A percentile compares a stretch with the other conserved stretches of the same genome.
These are phyloP conservation scores for Dalbergia oliveri DNA, from an alignment of 306 rosid genomes.

Conservation along the genomic window DNA sequence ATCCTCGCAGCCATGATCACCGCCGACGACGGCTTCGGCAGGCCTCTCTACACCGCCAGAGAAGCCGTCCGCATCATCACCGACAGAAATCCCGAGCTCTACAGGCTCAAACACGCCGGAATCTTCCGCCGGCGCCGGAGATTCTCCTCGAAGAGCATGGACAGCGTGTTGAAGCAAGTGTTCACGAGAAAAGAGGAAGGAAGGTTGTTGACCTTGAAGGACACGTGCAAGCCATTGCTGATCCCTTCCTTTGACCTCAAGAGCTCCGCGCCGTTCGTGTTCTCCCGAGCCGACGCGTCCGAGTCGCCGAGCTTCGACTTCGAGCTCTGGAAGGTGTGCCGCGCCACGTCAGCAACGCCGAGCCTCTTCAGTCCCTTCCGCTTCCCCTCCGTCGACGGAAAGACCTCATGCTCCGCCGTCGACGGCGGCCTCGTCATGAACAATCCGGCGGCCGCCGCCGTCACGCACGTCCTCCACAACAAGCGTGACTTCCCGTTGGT, in stretches of 20 bases:
- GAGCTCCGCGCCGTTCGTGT: conserved; percentile 93
- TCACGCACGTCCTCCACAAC: conserved; percentile 92
- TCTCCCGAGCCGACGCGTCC: conserved; percentile 93
- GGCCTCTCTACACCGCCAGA: conserved; percentile 77
- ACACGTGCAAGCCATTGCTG: conserved; percentile 87
- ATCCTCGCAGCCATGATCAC: conserved; percentile 80
- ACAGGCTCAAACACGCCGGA: conserved; percentile 47
- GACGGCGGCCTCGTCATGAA: conserved; percentile 97
- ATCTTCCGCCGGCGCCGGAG: conserved; percentile 59
- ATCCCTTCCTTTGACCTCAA: conserved; percentile 93
- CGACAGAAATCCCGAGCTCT: conserved; percentile 53
- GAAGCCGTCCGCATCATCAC: conserved; percentile 66
- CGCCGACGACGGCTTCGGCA: conserved; percentile 74
- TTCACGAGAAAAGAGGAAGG: conserved; percentile 62
- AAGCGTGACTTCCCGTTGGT: conserved; percentile 91
- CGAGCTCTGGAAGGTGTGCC: conserved; percentile 90
- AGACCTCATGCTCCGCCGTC: conserved; percentile 79
- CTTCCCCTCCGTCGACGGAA: conserved; percentile 77
- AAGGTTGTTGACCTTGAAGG: conserved; percentile 69
- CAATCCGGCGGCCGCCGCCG: conserved; percentile 88
- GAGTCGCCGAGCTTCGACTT: conserved; percentile 92
- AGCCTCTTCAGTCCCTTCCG: conserved; percentile 70
- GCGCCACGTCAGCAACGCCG: conserved; percentile 91
- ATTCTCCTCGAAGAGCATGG: conserved; percentile 49
- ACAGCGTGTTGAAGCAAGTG: conserved; percentile 34